Percentiles rank a stretch among this genome's conserved stretches.
These are phyloP conservation scores for Lentinula detonsa DNA, from an alignment of 768 basidiomycete species.

Conservation along the genomic window DNA sequence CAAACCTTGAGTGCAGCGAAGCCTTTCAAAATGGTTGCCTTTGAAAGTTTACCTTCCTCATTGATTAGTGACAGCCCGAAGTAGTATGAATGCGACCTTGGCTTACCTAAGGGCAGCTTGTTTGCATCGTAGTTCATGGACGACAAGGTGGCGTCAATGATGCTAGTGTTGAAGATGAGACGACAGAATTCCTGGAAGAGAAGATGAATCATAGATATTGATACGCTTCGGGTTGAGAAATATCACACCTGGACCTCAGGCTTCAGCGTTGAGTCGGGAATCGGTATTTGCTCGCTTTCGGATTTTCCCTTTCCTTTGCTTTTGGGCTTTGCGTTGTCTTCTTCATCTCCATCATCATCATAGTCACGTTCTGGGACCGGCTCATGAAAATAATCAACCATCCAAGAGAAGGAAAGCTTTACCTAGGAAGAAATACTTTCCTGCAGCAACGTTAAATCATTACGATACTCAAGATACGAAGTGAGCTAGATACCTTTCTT, in stretches of 20 bases:
- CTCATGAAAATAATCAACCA: background rate
- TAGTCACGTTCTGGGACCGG: constrained; percentile 39
- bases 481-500: constrained; percentile 34
- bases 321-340: constrained; percentile 12
- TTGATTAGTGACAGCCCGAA: background rate
- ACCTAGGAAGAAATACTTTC: constrained; percentile 62
- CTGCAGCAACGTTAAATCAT: constrained; percentile 19
- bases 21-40: constrained; percentile 52
- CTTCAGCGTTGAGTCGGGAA: constrained; percentile 40
- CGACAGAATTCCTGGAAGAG: constrained; percentile 33
- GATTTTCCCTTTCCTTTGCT: constrained; percentile 17
- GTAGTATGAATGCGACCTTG: background rate
- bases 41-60: constrained; percentile 48
- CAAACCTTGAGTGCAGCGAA: constrained; percentile 52
- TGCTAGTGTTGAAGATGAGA: constrained; percentile 47
- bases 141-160: constrained; percentile 48
- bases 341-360: constrained; percentile 37
- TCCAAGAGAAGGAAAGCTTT: constrained; percentile 6
- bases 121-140: constrained; percentile 65
- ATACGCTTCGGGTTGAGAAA: background rate
- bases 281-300: constrained; percentile 26
- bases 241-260: constrained; percentile 36
- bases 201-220: background rate
- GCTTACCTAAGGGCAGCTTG: constrained; percentile 53
- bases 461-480: background rate